Evolutionary conservation across 768 basidiomycete species (phyloP).

Genomic region (Dacryopinax spathularia): DNA sequence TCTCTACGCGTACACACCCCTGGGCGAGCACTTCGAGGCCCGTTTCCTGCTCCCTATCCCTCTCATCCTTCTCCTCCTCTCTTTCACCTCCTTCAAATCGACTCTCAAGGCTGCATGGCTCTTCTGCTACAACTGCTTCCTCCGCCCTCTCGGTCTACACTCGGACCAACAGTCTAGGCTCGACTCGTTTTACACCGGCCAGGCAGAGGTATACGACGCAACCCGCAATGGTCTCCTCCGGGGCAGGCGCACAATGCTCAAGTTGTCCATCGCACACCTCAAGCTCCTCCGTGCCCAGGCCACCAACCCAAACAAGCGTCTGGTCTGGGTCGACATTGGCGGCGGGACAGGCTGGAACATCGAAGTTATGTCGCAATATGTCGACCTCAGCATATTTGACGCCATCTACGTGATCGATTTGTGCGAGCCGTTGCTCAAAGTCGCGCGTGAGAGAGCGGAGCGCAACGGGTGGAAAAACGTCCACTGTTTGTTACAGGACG

Average conservation of each 20-base stretch:
- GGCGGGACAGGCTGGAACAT: constrained; percentile 66
- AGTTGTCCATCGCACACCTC: constrained; percentile 50
- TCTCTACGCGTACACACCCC: constrained; percentile 6
- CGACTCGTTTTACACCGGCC: constrained; percentile 45
- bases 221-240: constrained; percentile 48
- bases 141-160: constrained; percentile 22
- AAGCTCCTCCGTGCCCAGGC: constrained; percentile 25
- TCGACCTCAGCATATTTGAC: constrained; percentile 46
- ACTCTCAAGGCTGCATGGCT: constrained; percentile 9
- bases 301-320: constrained; percentile 30
- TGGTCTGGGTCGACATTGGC: constrained; percentile 68
- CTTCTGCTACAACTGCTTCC: constrained; percentile 27
- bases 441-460: constrained; percentile 53
- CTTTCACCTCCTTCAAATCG: constrained; percentile 10
- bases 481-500: constrained; percentile 57
- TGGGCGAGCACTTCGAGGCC: constrained; percentile 8
- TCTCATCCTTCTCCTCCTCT: constrained; percentile 7
- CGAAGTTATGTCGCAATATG: constrained; percentile 52
- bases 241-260: constrained; percentile 59
- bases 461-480: constrained; percentile 61
- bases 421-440: constrained; percentile 54
- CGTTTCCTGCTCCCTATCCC: constrained; percentile 11
- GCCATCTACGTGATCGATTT: constrained; percentile 59
- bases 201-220: constrained; percentile 58
- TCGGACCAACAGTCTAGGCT: constrained; percentile 22